A percentile compares a stretch with the other conserved stretches of the same genome.
Evolutionary conservation across 176 grass and related monocot species (phyloP).

Genomic region (Guadua angustifolia): DNA sequence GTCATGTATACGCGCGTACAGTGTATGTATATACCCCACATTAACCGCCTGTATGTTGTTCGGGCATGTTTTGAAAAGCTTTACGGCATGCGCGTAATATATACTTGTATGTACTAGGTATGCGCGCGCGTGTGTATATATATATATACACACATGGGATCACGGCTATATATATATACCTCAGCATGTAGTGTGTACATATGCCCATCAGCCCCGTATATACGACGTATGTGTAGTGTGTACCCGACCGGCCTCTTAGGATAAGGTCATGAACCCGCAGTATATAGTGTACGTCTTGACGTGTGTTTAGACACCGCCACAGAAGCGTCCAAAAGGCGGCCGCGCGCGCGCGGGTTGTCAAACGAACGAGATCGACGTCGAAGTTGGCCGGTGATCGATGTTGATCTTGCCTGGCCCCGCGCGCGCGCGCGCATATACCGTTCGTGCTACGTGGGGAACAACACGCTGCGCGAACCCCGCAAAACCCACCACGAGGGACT

Average conservation of each 20-base stretch:
- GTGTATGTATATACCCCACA: neutral
- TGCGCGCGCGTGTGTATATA: too few species aligned
- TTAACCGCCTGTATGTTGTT: neutral
- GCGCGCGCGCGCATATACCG: neutral
- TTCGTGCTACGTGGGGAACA: neutral
- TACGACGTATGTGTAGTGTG: neutral
- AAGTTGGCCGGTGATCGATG: neutral
- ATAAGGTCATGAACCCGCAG: neutral
- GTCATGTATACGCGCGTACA: neutral
- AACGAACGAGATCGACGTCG: neutral
- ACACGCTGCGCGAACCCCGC: neutral
- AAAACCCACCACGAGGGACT: slow-evolving; percentile 33
- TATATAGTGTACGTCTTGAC: neutral
- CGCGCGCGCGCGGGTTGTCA: neutral
- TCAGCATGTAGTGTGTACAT: neutral
- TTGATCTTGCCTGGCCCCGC: neutral
- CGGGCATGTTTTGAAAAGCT: neutral
- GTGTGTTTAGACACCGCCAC: neutral
- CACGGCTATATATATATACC: neutral
- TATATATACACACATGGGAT: neutral
- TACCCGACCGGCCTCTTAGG: neutral
- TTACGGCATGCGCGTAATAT: neutral
- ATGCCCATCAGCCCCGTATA: neutral
- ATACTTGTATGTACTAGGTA: neutral
- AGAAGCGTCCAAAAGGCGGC: neutral